Evolutionary conservation across 306 rosid species (phyloP).

Genomic region (Argentina anserina): DNA sequence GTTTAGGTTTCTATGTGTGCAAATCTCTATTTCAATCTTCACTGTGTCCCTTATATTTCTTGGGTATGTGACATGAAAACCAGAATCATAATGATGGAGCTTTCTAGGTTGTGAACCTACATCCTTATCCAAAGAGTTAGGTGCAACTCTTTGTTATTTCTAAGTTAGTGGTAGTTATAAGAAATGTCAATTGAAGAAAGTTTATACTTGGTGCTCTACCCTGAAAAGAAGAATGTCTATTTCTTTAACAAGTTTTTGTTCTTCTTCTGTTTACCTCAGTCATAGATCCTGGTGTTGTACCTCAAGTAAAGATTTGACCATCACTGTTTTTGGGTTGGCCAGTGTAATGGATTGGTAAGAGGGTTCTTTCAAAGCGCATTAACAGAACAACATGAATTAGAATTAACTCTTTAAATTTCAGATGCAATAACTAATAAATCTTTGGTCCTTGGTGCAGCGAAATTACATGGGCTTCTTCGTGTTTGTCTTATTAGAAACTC

Average conservation of each 20-base stretch:
- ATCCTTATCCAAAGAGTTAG: not conserved
- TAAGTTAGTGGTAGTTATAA: not conserved
- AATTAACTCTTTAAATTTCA: not conserved
- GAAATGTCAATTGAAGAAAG: not conserved
- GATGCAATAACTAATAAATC: not conserved
- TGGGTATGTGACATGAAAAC: not conserved
- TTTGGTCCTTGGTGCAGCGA: constrained; percentile 41
- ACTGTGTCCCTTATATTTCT: not conserved
- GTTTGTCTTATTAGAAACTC: constrained; percentile 55
- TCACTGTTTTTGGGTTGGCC: constrained; percentile 45
- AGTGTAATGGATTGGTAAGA: constrained; percentile 36
- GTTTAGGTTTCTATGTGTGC: not conserved
- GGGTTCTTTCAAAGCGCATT: not conserved
- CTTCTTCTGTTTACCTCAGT: constrained; percentile 33
- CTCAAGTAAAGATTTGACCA: constrained; percentile 38
- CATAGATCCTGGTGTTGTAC: constrained; percentile 39
- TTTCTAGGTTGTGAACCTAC: not conserved
- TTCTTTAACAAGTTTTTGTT: constrained; percentile 24
- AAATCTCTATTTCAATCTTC: not conserved
- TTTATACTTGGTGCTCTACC: not conserved
- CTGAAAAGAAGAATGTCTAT: not conserved
- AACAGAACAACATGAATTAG: not conserved
- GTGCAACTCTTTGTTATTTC: too few species aligned
- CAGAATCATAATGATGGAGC: not conserved
- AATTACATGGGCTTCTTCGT: constrained; percentile 70